Percentiles rank a stretch among this genome's conserved stretches.
phyloP scores from a whole-genome alignment of 768 basidiomycete species.

The Lactarius hengduanensis region DNA sequence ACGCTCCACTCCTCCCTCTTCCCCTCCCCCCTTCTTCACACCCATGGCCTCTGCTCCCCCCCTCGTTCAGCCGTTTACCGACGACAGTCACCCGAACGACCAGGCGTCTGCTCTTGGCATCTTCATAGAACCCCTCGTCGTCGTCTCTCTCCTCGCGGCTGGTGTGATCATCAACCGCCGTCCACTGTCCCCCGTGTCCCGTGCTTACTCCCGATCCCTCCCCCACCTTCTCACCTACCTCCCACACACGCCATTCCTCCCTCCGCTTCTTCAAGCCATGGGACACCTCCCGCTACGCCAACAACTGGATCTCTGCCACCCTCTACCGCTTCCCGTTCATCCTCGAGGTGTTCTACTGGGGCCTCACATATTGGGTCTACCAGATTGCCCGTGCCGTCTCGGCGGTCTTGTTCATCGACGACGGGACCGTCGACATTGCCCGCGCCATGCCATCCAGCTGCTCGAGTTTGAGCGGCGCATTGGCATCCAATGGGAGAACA shows the following conservation, averaged over 20 bases:
- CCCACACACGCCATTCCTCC: background rate
- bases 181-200: background rate
- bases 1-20: background rate
- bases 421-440: conserved; percentile 18
- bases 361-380: conserved; percentile 25
- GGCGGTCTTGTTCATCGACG: conserved; percentile 20
- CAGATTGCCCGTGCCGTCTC: conserved; percentile 21
- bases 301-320: conserved; percentile 16
- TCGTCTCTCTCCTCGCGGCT: conserved; percentile 18
- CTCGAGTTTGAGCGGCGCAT: conserved; percentile 18
- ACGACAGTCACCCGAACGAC: background rate
- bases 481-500: conserved; percentile 20
- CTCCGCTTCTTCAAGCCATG: conserved; percentile 9
- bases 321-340: conserved; percentile 17
- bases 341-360: conserved; percentile 22
- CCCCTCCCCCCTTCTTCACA: background rate
- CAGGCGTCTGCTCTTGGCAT: conserved; percentile 3
- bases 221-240: background rate
- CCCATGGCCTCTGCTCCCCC: background rate
- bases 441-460: conserved; percentile 20
- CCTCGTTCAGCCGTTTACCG: conserved; percentile 14
- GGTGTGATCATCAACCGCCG: conserved; percentile 20
- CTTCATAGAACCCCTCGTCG: conserved; percentile 20
- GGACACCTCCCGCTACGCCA: conserved; percentile 17
- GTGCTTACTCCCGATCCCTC: background rate